Percentiles rank a stretch among this genome's conserved stretches.
Conservation (phyloP, 2,329 filamentous ascomycete genomes). For the Aspergillus persii region DNA sequence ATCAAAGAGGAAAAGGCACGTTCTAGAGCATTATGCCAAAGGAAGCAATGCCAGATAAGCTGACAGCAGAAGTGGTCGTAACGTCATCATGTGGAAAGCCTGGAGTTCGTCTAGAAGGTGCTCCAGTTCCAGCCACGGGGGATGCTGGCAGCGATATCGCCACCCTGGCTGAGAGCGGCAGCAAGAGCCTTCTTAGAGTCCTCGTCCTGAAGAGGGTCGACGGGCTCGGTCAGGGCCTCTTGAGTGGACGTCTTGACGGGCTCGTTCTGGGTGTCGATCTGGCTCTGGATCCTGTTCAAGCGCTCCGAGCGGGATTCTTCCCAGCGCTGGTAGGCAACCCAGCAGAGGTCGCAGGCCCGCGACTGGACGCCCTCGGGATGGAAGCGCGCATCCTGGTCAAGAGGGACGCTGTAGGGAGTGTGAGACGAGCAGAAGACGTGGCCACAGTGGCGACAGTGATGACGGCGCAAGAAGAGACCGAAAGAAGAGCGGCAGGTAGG, state of each 20-base stretch:
- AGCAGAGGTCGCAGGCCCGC: slow-evolving; percentile 61
- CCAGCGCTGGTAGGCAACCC: slow-evolving; percentile 58
- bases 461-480: slow-evolving; percentile 60
- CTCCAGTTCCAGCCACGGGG: slow-evolving; percentile 62
- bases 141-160: slow-evolving; percentile 54
- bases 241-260: slow-evolving; percentile 21
- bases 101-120: slow-evolving; percentile 50
- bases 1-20: slow-evolving; percentile 9
- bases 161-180: slow-evolving; percentile 26
- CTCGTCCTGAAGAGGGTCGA: slow-evolving; percentile 24
- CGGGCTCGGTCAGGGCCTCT: slow-evolving; percentile 19
- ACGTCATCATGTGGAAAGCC: not conserved
- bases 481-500: slow-evolving; percentile 59
- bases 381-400: slow-evolving; percentile 64
- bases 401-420: slow-evolving; percentile 55
- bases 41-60: not conserved
- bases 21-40: slow-evolving; percentile 15
- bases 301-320: slow-evolving; percentile 49
- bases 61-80: not conserved
- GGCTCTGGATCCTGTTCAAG: slow-evolving; percentile 50
- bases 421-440: slow-evolving; percentile 64
- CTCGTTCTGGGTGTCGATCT: slow-evolving; percentile 30
- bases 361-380: slow-evolving; percentile 57
- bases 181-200: slow-evolving; percentile 20
- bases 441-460: slow-evolving; percentile 66